A percentile compares a stretch with the other conserved stretches of the same genome.
These are phyloP conservation scores for Sextonia rubra DNA, from an alignment of 164 flowering plant genomes.

Conservation along the genomic window DNA sequence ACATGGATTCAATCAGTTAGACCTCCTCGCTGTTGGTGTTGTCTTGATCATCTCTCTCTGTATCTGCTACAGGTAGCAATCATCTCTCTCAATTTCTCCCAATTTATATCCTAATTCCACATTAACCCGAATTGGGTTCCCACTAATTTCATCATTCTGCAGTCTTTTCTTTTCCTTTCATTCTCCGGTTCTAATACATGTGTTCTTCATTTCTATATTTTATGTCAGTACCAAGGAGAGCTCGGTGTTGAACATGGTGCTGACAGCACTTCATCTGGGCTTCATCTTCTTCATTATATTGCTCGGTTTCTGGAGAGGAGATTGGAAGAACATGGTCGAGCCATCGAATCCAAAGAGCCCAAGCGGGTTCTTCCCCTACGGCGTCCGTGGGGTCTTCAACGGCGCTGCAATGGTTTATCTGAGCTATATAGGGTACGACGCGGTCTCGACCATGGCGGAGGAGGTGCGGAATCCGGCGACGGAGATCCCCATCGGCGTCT, in stretches of 20 bases:
- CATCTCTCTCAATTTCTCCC: not conserved
- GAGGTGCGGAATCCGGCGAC: slow-evolving; percentile 66
- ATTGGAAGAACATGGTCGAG: slow-evolving; percentile 50
- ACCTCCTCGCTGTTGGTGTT: slow-evolving; percentile 53
- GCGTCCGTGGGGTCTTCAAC: slow-evolving; percentile 61
- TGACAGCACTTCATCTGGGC: slow-evolving; percentile 60
- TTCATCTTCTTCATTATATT: slow-evolving; percentile 70
- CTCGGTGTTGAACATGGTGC: slow-evolving; percentile 66
- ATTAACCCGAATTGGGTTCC: not conserved
- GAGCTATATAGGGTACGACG: slow-evolving; percentile 93
- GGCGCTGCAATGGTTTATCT: slow-evolving; percentile 87
- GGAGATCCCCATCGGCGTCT: slow-evolving; percentile 80
- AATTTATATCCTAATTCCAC: not conserved
- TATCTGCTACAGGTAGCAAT: slow-evolving; percentile 73
- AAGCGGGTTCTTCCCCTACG: slow-evolving; percentile 68
- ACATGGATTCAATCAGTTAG: slow-evolving; percentile 54
- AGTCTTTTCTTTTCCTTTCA: too few species aligned
- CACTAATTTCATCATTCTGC: not conserved
- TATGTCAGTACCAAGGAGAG: slow-evolving; percentile 73
- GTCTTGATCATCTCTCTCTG: slow-evolving; percentile 41
- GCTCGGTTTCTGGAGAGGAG: slow-evolving; percentile 73
- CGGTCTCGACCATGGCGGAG: slow-evolving; percentile 97
- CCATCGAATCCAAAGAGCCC: slow-evolving; percentile 45
- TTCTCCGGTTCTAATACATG: too few species aligned
- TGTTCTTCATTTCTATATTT: too few species aligned